Evolutionary conservation across 2,329 filamentous ascomycete genomes (phyloP), one percentile per base, ranked within the genome.

Genomic region (Pestalotiopsis sp.): DNA sequence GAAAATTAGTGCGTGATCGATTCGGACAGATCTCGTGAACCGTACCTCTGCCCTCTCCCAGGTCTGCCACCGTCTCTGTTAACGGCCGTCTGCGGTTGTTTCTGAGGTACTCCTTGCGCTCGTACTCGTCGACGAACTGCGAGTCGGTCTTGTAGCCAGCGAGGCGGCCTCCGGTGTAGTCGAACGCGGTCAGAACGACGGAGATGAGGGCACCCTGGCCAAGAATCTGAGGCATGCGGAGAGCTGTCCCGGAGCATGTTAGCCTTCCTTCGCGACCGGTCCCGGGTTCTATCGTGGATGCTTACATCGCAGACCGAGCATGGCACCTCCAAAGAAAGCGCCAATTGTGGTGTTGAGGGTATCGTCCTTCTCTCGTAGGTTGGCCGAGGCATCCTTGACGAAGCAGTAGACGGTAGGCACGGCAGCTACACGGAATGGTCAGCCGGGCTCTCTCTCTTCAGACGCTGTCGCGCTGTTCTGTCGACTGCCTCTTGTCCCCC

Each of bases 21-120:
- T 59, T 39, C 17, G 17, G 20, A 36, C 66, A 66, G 66, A 38
- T 66, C 5, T 12, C 69, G 11, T 23, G 66, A 27, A 38, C 75
- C 85, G 77, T 87, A 95, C 93, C 93, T 88, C 94, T 89, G 73
- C 94, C 94, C 85, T 98, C 95, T 66, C 94, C 95, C 75, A 97
- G 78, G 77, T 95, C 88, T 27, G 89, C 88, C 72, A 97, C 84
- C 2, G 93, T 97, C 84, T 97, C 91, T 79, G 93, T 91, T 27
- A 89, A 85, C 31, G 93, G 92, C 78, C 91, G 84, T 79, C 93
- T 88, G 80, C 91, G 91, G 77, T 91, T 91, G 83, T 88, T 91
- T 79, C 93, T 88, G 78, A 95, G 71, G 72, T 85, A 86, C 80
- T 95, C 90, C 83, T 94, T 94, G 80, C 90, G 88, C 75, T 90